Conservation (phyloP, 1,284 basidiomycete genomes). For the Microbotryum silenes-acaulis region DNA sequence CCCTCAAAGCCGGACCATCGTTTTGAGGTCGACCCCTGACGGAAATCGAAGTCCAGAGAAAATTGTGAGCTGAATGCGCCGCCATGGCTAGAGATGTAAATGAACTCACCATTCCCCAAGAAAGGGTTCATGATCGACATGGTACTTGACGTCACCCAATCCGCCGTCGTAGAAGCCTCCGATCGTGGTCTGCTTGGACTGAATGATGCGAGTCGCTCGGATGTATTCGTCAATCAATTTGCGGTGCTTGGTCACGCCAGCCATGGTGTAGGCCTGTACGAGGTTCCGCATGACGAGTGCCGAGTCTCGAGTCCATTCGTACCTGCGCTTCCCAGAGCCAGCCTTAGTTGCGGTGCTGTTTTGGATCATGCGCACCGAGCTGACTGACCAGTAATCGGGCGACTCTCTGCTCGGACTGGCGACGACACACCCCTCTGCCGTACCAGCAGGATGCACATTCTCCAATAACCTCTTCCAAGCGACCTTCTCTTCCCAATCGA, state of each 20-base stretch:
- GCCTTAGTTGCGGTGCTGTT: background rate
- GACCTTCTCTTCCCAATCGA: constrained; percentile 12
- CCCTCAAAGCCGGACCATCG: constrained; percentile 48
- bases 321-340: constrained; percentile 30
- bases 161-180: constrained; percentile 46
- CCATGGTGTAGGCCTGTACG: constrained; percentile 23
- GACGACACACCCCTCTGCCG: constrained; percentile 38
- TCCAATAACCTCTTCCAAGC: constrained; percentile 19
- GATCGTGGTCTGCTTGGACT: constrained; percentile 42
- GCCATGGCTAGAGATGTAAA: constrained; percentile 26
- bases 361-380: too few relatives aligned
- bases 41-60: background rate
- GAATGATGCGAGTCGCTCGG: constrained; percentile 37
- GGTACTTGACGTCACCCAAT: constrained; percentile 50
- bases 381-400: constrained; percentile 44
- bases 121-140: constrained; percentile 37
- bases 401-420: constrained; percentile 41
- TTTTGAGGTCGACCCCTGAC: constrained; percentile 23
- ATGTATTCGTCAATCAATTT: constrained; percentile 26
- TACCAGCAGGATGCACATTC: constrained; percentile 31
- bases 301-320: constrained; percentile 47
- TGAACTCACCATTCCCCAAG: constrained; percentile 13
- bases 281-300: constrained; percentile 40
- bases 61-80: too few relatives aligned
- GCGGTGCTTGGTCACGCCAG: constrained; percentile 9